Conservation (phyloP, 495 filamentous ascomycete genomes). For the Stereocaulon alpinum region DNA sequence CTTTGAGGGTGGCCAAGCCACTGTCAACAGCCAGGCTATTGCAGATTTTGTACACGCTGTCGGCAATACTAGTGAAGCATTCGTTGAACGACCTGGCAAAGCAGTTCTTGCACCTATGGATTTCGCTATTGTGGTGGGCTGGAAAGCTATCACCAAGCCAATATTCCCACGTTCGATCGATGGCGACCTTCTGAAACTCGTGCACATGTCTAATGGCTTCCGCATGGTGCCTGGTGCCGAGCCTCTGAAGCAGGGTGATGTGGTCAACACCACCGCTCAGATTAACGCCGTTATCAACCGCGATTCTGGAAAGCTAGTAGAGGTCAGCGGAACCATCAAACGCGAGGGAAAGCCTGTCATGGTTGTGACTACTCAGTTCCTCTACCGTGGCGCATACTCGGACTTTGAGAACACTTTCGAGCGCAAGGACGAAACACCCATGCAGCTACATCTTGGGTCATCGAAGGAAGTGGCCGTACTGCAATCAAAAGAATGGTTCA, state of each 20-base stretch:
- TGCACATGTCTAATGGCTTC: slow-evolving; percentile 94
- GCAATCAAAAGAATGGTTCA: slow-evolving; percentile 95
- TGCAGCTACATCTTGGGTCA: slow-evolving; percentile 79
- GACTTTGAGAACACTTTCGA: slow-evolving; percentile 98
- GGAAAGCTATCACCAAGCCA: slow-evolving; percentile 98
- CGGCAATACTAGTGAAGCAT: slow-evolving; percentile 96
- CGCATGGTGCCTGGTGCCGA: slow-evolving; percentile 95
- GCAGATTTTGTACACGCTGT: slow-evolving; percentile 98
- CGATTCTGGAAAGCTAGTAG: slow-evolving; percentile 98
- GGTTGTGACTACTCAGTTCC: slow-evolving; percentile 96
- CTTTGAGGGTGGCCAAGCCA: slow-evolving; percentile 79
- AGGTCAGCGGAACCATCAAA: slow-evolving; percentile 91
- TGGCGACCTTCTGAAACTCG: slow-evolving; percentile 86
- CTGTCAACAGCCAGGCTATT: slow-evolving; percentile 81
- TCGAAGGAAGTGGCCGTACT: slow-evolving; percentile 88
- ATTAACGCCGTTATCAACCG: slow-evolving; percentile 98
- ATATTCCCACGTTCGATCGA: slow-evolving; percentile 95
- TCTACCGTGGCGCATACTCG: slow-evolving; percentile 85
- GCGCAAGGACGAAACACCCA: slow-evolving; percentile 88
- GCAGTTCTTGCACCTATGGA: slow-evolving; percentile 96
- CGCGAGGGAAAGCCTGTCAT: slow-evolving; percentile 83
- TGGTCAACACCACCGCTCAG: slow-evolving; percentile 84
- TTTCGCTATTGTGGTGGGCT: slow-evolving; percentile 95
- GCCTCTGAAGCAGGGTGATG: slow-evolving; percentile 87
- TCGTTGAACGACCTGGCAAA: slow-evolving; percentile 92